phyloP scores from a whole-genome alignment of 768 basidiomycete species.

The Chalciporus piperatus region DNA sequence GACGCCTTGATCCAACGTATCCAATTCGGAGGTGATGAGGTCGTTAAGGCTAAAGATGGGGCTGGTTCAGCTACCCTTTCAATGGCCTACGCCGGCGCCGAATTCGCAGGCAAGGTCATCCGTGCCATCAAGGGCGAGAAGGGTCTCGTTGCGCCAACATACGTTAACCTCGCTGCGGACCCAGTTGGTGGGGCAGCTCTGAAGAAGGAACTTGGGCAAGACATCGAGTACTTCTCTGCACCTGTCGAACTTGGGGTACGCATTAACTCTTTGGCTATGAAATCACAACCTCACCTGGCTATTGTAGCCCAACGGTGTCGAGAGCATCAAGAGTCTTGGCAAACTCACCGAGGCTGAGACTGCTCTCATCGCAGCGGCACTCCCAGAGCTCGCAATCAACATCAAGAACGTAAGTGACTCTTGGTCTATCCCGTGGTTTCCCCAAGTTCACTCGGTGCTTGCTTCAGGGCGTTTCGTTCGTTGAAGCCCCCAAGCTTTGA shows the following conservation, averaged over 20 bases:
- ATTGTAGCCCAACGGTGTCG: conserved; percentile 72
- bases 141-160: conserved; percentile 81
- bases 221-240: conserved; percentile 86
- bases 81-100: conserved; percentile 93
- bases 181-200: conserved; percentile 68
- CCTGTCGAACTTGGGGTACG: conserved; percentile 84
- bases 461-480: conserved; percentile 25
- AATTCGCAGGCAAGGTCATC: conserved; percentile 82
- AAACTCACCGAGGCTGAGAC: conserved; percentile 69
- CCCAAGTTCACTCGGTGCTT: not conserved
- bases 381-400: conserved; percentile 74
- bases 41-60: conserved; percentile 95
- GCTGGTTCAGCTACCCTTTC: conserved; percentile 92
- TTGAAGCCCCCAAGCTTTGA: conserved; percentile 29
- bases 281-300: not conserved
- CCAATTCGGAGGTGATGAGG: conserved; percentile 96
- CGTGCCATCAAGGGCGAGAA: conserved; percentile 85
- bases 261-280: not conserved
- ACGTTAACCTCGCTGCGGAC: conserved; percentile 77
- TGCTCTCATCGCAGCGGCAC: conserved; percentile 70
- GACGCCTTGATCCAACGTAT: conserved; percentile 77
- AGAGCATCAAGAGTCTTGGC: conserved; percentile 81
- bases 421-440: not conserved
- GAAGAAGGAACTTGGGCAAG: conserved; percentile 69
- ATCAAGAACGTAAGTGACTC: conserved; percentile 59